Base-by-base conservation (phyloP, 78 protist species). In the Dictyostelium brefeldianum region DNA sequence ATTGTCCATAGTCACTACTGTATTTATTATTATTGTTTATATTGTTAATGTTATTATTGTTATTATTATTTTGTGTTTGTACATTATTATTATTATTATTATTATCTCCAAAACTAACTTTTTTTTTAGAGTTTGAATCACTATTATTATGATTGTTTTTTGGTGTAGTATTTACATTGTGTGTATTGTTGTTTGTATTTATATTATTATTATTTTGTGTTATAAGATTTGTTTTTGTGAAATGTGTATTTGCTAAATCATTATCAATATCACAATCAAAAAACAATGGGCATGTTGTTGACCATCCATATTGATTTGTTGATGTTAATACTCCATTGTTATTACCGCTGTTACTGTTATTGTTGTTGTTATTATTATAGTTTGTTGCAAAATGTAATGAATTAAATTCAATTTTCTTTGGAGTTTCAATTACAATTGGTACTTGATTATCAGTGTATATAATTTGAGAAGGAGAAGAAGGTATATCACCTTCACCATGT, bases 401-500 rank as follows among this genome's bases (percentile, higher is more conserved):
- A 31, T 31, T 67, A 67, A 4, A 67, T 31, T 67, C 75, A 18
- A 48, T 9, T 47, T 74, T 74, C 31, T 25, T 31, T 84, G 92
- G 81, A 0, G 81, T 74, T 6, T 74, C 78, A 29, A 74, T 77
- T 17, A 87, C 70, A 0, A 87, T 41, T 64, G 93, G 93, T 64
- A 70, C 56, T 59, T 77, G 83, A 51, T 75, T 85, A 48, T 77
- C 92, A 0, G 83, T 29, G 22, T 87, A 87, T 3, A 87, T 87
- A 9, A 87, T 87, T 65, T 87, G 93, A 5, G 93, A 41, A 22
- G 93, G 93, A 10, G 84, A 22, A 5, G 93, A 64, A 15, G 84
- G 83, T 47, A 71, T 46, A 48, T 87, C 93, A 77, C 93, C 93
- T 50, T 87, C 84, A 14, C 93, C 93, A 87, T 87, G 75, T 5